These are phyloP conservation scores for Diaporthe citriasiana DNA, from an alignment of 2,329 filamentous ascomycete genomes.

Conservation along the genomic window DNA sequence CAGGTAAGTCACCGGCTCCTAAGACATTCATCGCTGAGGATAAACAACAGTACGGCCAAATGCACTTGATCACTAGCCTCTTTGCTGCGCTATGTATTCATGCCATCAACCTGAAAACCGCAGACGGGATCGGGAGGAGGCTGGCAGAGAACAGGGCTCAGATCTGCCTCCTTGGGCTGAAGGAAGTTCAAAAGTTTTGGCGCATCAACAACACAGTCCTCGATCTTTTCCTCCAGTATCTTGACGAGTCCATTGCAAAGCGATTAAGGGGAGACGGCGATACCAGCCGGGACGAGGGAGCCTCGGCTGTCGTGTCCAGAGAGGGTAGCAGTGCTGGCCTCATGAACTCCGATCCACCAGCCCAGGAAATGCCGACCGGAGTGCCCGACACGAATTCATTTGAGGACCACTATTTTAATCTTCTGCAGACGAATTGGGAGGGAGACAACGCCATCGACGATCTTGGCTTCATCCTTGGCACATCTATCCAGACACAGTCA, in stretches of 20 bases:
- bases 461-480: constrained; percentile 52
- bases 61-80: constrained; percentile 56
- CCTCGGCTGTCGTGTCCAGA: constrained; percentile 26
- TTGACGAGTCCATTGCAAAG: constrained; percentile 55
- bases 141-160: constrained; percentile 56
- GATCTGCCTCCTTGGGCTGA: constrained; percentile 54
- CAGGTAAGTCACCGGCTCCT: constrained; percentile 22
- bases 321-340: constrained; percentile 33
- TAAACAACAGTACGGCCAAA: constrained; percentile 54
- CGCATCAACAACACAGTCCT: constrained; percentile 57
- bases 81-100: constrained; percentile 57
- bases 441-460: constrained; percentile 54
- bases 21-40: constrained; percentile 44
- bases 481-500: constrained; percentile 36
- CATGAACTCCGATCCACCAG: constrained; percentile 1
- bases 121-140: constrained; percentile 51
- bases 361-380: neutral
- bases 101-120: constrained; percentile 53
- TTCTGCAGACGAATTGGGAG: constrained; percentile 53
- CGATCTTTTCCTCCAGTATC: constrained; percentile 55
- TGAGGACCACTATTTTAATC: constrained; percentile 54
- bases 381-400: constrained; percentile 47
- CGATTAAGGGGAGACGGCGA: constrained; percentile 48
- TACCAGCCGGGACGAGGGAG: constrained; percentile 26
- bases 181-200: constrained; percentile 58